These are phyloP conservation scores for Salix suchowensis DNA, from an alignment of 345 rosid species.

Conservation along the genomic window DNA sequence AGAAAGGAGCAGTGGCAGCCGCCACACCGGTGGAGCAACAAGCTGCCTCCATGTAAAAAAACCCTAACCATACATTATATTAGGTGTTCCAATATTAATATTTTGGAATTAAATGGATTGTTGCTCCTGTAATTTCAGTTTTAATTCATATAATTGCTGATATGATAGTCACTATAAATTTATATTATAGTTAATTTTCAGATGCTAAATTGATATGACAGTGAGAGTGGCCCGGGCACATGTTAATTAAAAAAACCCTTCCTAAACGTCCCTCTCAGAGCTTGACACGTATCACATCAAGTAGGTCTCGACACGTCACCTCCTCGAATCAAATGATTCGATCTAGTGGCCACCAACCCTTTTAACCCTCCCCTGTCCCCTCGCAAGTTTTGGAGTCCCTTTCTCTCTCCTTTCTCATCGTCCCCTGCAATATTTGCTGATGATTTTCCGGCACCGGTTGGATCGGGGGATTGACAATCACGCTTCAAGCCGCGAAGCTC, in stretches of 20 bases:
- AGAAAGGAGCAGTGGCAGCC: neutral
- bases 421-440: neutral
- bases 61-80: neutral
- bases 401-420: no score
- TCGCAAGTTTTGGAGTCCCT: neutral
- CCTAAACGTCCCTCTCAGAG: neutral
- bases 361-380: neutral
- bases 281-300: neutral
- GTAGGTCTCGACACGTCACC: neutral
- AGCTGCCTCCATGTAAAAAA: neutral
- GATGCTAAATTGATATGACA: no score
- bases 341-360: neutral
- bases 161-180: no score
- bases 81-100: no score
- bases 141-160: no score
- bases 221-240: no score
- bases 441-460: neutral
- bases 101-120: no score
- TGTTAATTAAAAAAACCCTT: neutral
- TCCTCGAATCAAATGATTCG: neutral
- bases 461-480: neutral
- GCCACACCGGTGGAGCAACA: neutral
- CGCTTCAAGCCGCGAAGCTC: neutral
- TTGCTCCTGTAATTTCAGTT: no score
- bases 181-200: no score